phyloP scores from a whole-genome alignment of 176 grass and related monocot species.

The Elymus sibiricus region DNA sequence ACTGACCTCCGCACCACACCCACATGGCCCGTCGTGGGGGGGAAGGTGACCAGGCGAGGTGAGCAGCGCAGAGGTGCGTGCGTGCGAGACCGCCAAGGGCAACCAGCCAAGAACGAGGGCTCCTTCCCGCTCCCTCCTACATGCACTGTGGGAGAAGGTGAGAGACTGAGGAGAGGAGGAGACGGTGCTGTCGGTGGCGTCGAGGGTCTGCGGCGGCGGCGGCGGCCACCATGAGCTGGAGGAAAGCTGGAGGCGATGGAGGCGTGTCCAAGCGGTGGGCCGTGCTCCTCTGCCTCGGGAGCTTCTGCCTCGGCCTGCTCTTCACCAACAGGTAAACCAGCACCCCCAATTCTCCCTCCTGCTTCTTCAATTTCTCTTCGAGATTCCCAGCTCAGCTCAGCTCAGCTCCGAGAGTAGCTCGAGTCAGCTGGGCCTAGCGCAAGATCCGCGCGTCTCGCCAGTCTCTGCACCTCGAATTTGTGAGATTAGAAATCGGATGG shows the following conservation, averaged over 20 bases:
- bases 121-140: background rate
- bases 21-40: slow-evolving; percentile 14
- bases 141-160: background rate
- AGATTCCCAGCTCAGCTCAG: slow-evolving; percentile 1
- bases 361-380: background rate
- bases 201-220: background rate
- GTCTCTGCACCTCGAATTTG: slow-evolving; percentile 2
- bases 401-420: background rate
- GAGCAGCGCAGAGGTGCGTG: background rate
- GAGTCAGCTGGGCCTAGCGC: background rate
- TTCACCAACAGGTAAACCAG: slow-evolving; percentile 82
- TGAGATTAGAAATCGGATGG: too few species aligned
- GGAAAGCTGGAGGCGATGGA: slow-evolving; percentile 38
- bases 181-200: background rate
- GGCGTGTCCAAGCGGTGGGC: slow-evolving; percentile 68
- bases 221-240: slow-evolving; percentile 40
- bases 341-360: slow-evolving; percentile 1
- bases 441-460: slow-evolving; percentile 1
- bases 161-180: background rate
- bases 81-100: background rate
- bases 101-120: background rate
- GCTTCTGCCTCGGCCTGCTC: slow-evolving; percentile 93
- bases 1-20: background rate
- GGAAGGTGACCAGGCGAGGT: slow-evolving; percentile 1
- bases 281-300: slow-evolving; percentile 87